Conservation (phyloP, 23 red algal genomes). For the Cyanidioschyzon merolae region DNA sequence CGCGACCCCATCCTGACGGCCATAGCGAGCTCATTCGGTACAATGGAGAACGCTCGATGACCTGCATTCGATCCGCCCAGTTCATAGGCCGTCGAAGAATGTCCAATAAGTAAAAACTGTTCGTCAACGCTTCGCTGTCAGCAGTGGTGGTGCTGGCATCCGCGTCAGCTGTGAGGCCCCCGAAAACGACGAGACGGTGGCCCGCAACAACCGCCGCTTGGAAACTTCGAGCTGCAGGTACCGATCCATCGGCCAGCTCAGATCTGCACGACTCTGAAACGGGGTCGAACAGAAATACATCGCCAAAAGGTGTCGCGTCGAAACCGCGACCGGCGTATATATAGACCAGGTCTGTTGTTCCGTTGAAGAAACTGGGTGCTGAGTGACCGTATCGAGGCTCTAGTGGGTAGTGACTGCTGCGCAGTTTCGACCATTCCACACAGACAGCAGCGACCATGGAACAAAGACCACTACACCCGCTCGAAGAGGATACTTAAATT, state of each 20-base stretch:
- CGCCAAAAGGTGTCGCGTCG: not conserved
- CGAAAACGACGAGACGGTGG: constrained; percentile 7
- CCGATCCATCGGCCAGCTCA: not conserved
- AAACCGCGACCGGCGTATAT: not conserved
- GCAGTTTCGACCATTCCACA: not conserved
- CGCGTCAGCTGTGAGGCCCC: not conserved
- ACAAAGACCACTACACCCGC: no score
- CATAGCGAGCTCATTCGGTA: not conserved
- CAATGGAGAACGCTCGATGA: not conserved
- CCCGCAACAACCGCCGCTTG: not conserved
- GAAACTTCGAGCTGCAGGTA: not conserved
- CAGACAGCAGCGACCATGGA: not conserved
- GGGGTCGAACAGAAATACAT: constrained; percentile 13
- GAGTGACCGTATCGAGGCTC: not conserved
- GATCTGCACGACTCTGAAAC: not conserved
- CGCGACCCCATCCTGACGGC: not conserved
- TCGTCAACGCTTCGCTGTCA: not conserved
- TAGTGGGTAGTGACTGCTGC: not conserved
- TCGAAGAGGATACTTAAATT: no score
- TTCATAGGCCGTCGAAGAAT: not conserved
- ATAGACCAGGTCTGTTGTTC: constrained; percentile 3
- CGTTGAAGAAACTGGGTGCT: constrained; percentile 5
- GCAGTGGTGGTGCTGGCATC: not conserved
- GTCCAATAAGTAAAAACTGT: constrained; percentile 6
- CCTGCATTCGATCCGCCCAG: constrained; percentile 10